Conservation (phyloP, 768 basidiomycete species). For the Leccinum pellstonianum region DNA sequence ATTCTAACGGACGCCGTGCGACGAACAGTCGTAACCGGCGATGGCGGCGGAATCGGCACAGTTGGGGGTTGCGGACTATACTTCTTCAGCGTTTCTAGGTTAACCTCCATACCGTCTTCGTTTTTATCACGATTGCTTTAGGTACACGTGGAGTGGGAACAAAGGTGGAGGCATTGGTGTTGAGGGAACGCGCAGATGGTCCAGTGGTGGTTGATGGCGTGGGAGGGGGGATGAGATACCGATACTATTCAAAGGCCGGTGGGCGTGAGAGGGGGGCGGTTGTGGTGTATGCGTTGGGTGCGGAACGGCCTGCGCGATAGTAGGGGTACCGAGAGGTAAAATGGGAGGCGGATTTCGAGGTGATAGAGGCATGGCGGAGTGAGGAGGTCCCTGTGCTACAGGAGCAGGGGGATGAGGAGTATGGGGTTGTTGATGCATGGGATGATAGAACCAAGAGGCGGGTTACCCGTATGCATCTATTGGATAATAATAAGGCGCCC, state of each 20-base stretch:
- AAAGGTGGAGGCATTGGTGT: too few species aligned
- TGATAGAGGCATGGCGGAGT: slow-evolving; percentile 61
- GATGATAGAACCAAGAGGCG: slow-evolving; percentile 39
- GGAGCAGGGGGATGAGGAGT: slow-evolving; percentile 40
- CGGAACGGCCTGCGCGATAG: slow-evolving; percentile 57
- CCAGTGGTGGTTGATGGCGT: too few species aligned
- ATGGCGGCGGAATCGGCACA: slow-evolving; percentile 40
- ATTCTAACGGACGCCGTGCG: slow-evolving; percentile 50
- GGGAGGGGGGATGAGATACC: slow-evolving; percentile 52
- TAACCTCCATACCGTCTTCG: slow-evolving; percentile 63
- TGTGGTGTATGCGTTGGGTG: slow-evolving; percentile 45
- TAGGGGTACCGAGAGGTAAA: slow-evolving; percentile 70
- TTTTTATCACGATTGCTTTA: slow-evolving; percentile 57
- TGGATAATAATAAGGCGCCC: slow-evolving; percentile 53
- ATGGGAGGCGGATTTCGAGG: slow-evolving; percentile 57
- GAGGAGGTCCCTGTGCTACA: slow-evolving; percentile 42
- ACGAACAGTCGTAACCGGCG: slow-evolving; percentile 26
- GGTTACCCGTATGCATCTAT: slow-evolving; percentile 49
- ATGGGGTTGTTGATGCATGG: slow-evolving; percentile 40
- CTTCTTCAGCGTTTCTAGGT: slow-evolving; percentile 54
- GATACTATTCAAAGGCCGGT: slow-evolving; percentile 46
- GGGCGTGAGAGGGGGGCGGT: slow-evolving; percentile 42
- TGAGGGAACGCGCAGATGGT: too few species aligned
- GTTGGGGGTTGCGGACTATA: slow-evolving; percentile 41
- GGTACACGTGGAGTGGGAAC: too few species aligned